Evolutionary conservation across 345 rosid species (phyloP), one percentile per base, ranked within the genome.

Genomic region (Eucalyptus albens): DNA sequence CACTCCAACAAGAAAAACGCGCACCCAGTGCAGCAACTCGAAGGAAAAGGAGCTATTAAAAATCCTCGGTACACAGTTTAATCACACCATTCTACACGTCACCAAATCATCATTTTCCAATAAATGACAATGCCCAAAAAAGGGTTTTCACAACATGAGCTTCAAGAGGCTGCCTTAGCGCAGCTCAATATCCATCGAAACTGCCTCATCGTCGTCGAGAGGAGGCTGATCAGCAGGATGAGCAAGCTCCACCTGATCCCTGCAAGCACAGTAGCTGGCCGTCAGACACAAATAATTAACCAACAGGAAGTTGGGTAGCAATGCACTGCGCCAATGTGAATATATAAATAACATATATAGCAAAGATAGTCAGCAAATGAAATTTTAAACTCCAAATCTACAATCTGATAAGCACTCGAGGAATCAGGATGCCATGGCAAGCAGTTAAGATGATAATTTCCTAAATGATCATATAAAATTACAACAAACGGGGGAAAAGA

Each of bases 161-260:
- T 49, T n/a, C 77, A 65, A 65, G 21, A 65, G 77, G 77, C 40
- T 15, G 77, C 77, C 77, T 65, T n/a, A 65, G n/a, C 15, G 16
- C 45, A 59, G 44, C 26, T 50, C 44, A 45, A 82, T 47, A 59
- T 91, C 89, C 92, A 97, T 93, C 98, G 29, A 95, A 95, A 14
- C 51, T 12, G 94, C 69, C 31, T 97, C 99, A 83, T 94, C 96
- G 60, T 94, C 94, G 21, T 97, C 97, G 5, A 97, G 98, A 56
- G 95, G 97, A 81, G 99, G 99, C 92, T 97, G 99, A 86, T 89
- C 92, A n/a, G 97, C 98, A 50, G 99, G 97, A 7, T 89, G 88
- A n/a, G 92, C 94, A 22, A 96, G 97, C 90, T 96, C 99, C 12
- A 94, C 95, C 92, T 97, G 97, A 56, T 97, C 97, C 92, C 98